A percentile compares a stretch with the other conserved stretches of the same genome.
These are phyloP conservation scores for Dendrocalamus sinicus DNA, from an alignment of 176 grass and related monocot genomes.

Conservation along the genomic window DNA sequence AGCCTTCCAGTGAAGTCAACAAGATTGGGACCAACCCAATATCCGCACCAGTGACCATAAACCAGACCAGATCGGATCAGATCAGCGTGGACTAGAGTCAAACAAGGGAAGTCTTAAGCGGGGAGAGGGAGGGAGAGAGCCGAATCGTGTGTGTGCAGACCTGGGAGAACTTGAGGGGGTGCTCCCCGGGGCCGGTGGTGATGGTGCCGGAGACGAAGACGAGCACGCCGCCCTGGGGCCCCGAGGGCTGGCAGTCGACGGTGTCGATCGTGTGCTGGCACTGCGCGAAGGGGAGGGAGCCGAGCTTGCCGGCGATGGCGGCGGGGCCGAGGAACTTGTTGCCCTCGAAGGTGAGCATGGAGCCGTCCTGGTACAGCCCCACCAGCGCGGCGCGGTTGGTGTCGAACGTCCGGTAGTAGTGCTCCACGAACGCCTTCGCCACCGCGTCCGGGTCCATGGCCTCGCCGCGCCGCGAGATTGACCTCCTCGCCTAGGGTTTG, in stretches of 20 bases:
- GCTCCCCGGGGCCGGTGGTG: slow-evolving; percentile 52
- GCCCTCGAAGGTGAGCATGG: slow-evolving; percentile 91
- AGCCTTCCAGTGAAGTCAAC: background rate
- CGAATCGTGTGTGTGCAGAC: slow-evolving; percentile 27
- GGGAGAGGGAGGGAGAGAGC: background rate
- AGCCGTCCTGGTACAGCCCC: slow-evolving; percentile 73
- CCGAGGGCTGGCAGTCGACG: slow-evolving; percentile 86
- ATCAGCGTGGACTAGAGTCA: background rate
- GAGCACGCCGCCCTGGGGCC: slow-evolving; percentile 70
- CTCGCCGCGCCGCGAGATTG: background rate
- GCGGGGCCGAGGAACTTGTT: slow-evolving; percentile 53
- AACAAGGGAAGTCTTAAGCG: background rate
- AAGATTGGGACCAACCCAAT: slow-evolving; percentile 9
- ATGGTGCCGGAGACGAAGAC: slow-evolving; percentile 84
- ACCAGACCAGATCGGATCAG: background rate
- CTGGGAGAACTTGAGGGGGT: slow-evolving; percentile 89
- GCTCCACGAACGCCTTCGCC: slow-evolving; percentile 83
- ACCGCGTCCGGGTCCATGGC: slow-evolving; percentile 74
- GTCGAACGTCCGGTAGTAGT: slow-evolving; percentile 92
- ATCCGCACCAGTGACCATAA: background rate
- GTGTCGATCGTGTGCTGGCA: slow-evolving; percentile 69
- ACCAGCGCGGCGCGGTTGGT: slow-evolving; percentile 60
- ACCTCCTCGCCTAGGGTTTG: slow-evolving; percentile 46
- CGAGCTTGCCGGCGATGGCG: slow-evolving; percentile 66
- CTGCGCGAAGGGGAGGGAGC: slow-evolving; percentile 69